phyloP scores from a whole-genome alignment of 164 flowering plant genomes.

The Santalum album region DNA sequence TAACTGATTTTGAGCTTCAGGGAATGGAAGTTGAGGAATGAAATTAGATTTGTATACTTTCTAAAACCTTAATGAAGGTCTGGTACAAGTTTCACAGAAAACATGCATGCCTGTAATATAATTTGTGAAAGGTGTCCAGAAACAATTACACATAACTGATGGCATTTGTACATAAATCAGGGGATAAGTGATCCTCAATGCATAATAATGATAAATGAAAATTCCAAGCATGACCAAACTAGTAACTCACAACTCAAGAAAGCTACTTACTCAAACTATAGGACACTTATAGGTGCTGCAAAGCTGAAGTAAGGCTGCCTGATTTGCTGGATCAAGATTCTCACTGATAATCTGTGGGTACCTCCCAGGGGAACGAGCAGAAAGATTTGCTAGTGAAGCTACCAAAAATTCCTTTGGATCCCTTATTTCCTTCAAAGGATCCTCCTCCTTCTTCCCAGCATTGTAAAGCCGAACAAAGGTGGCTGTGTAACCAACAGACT shows the following conservation, averaged over 20 bases:
- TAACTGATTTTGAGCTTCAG: no score
- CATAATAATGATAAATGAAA: no score
- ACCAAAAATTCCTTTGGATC: slow-evolving; percentile 76
- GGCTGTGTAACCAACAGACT: slow-evolving; percentile 64
- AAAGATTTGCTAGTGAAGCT: slow-evolving; percentile 53
- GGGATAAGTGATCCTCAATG: no score
- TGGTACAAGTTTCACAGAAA: no score
- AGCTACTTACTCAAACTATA: slow-evolving; percentile 43
- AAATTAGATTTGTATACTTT: no score
- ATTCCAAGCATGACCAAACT: no score
- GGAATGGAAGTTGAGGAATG: no score
- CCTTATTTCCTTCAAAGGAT: slow-evolving; percentile 65
- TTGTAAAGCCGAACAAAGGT: slow-evolving; percentile 68
- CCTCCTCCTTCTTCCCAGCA: slow-evolving; percentile 90
- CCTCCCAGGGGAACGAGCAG: slow-evolving; percentile 60
- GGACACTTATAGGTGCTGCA: slow-evolving; percentile 40
- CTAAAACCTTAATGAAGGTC: no score
- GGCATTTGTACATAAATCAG: no score
- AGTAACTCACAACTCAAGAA: background rate
- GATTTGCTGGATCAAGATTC: slow-evolving; percentile 58
- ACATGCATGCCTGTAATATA: no score
- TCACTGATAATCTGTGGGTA: slow-evolving; percentile 52
- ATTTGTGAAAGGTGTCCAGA: no score
- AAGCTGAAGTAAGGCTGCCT: slow-evolving; percentile 63
- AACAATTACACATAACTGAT: no score